Percentiles rank a stretch among this genome's conserved stretches.
These are phyloP conservation scores for Epichloe amarillans DNA, from an alignment of 2,329 filamentous ascomycete genomes.

Conservation along the genomic window DNA sequence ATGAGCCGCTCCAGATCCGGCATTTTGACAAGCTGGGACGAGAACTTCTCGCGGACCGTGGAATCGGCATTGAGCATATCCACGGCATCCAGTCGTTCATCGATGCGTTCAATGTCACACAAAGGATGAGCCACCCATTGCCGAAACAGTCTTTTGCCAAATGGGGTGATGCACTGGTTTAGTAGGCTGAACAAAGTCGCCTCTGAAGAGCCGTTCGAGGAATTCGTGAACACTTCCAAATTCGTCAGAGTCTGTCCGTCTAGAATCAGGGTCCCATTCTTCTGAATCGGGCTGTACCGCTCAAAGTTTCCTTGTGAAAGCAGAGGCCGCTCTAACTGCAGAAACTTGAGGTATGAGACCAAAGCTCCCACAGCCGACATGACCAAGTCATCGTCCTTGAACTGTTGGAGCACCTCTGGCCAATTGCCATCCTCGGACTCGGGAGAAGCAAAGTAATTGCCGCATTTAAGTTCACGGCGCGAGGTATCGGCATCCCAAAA, in stretches of 20 bases:
- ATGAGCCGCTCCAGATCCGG: conserved; percentile 90
- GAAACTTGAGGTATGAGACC: conserved; percentile 68
- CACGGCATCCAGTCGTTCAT: conserved; percentile 85
- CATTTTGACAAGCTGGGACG: conserved; percentile 76
- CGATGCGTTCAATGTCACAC: conserved; percentile 75
- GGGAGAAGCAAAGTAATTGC: conserved; percentile 60
- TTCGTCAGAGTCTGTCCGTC: conserved; percentile 97
- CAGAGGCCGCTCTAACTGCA: conserved; percentile 81
- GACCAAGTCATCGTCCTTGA: conserved; percentile 62
- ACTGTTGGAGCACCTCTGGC: conserved; percentile 61
- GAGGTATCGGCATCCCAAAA: conserved; percentile 84
- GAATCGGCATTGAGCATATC: conserved; percentile 81
- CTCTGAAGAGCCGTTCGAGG: conserved; percentile 68
- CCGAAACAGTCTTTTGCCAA: conserved; percentile 88
- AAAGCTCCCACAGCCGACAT: conserved; percentile 90
- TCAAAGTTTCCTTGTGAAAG: conserved; percentile 84
- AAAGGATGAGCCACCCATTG: conserved; percentile 97
- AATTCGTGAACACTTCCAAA: conserved; percentile 93
- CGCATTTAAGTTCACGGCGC: conserved; percentile 64
- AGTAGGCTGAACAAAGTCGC: conserved; percentile 84
- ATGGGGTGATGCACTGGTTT: conserved; percentile 90
- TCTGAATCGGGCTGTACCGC: conserved; percentile 81
- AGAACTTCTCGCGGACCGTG: conserved; percentile 73
- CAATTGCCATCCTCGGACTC: conserved; percentile 48
- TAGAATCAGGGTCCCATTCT: conserved; percentile 80